Conservation (phyloP, 2,329 filamentous ascomycete species). For the Phoma sp. region DNA sequence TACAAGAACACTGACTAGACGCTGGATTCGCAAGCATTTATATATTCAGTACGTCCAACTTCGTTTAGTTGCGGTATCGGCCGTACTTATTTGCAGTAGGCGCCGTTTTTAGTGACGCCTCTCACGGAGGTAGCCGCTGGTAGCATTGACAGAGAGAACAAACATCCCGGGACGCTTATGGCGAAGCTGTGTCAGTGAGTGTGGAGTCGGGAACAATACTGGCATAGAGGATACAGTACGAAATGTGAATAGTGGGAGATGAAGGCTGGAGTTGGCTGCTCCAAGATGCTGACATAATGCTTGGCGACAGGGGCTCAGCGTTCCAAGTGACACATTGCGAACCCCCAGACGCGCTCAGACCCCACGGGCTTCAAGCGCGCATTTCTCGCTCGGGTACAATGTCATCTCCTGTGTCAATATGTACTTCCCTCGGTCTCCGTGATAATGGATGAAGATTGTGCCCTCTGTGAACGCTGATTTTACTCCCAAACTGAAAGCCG, state of each 20-base stretch:
- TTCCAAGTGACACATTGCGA: conserved; percentile 13
- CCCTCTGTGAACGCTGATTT: background rate
- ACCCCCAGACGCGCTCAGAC: conserved; percentile 12
- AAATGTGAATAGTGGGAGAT: background rate
- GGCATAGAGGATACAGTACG: background rate
- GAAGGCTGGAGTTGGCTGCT: background rate
- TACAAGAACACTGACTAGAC: too few relatives aligned
- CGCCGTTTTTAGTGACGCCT: too few relatives aligned
- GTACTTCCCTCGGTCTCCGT: background rate
- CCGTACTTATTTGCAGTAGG: too few relatives aligned
- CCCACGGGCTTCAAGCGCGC: conserved; percentile 8
- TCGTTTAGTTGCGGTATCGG: too few relatives aligned
- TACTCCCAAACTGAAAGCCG: background rate
- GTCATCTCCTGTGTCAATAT: background rate
- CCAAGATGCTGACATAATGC: background rate
- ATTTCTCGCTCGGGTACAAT: conserved; percentile 3
- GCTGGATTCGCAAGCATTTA: too few relatives aligned
- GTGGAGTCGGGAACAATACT: background rate
- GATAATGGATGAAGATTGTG: background rate
- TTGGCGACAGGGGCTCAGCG: conserved; percentile 9
- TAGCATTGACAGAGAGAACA: too few relatives aligned
- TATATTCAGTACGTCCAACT: too few relatives aligned
- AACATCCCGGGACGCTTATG: too few relatives aligned
- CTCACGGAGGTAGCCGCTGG: too few relatives aligned
- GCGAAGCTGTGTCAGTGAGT: too few relatives aligned